Evolutionary conservation across 106 monocot species (phyloP).

Genomic region (Dioscorea alata): DNA sequence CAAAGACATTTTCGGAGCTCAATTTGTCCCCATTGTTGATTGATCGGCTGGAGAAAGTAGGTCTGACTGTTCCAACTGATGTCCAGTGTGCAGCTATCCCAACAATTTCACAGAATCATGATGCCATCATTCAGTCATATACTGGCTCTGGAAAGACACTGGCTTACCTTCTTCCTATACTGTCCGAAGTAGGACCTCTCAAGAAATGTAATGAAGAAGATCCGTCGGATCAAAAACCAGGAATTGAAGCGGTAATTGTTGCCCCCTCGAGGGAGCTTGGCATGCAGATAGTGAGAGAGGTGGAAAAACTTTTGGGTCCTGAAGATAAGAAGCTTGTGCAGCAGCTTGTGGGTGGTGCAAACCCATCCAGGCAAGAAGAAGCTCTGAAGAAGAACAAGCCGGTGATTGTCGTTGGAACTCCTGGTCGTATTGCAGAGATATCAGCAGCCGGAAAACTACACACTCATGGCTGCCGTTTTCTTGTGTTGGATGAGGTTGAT

Average conservation of each 20-base stretch:
- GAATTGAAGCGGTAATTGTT: conserved; percentile 84
- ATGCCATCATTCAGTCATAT: conserved; percentile 91
- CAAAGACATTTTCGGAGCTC: conserved; percentile 76
- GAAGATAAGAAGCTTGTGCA: conserved; percentile 62
- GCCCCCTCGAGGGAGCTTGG: conserved; percentile 94
- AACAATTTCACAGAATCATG: conserved; percentile 60
- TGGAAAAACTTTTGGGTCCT: conserved; percentile 73
- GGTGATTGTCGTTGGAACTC: conserved; percentile 79
- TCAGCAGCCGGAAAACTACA: conserved; percentile 93
- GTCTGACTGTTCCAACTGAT: conserved; percentile 73
- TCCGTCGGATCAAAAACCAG: conserved; percentile 28
- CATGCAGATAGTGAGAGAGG: conserved; percentile 95
- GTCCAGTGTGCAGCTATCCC: conserved; percentile 89
- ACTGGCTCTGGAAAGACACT: conserved; percentile 99
- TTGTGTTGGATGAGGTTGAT: conserved; percentile 93
- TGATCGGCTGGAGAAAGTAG: conserved; percentile 46
- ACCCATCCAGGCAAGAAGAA: conserved; percentile 91
- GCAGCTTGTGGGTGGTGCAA: conserved; percentile 98
- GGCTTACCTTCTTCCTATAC: conserved; percentile 94
- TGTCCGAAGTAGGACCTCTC: conserved; percentile 70
- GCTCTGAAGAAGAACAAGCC: conserved; percentile 95
- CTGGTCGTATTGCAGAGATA: conserved; percentile 93
- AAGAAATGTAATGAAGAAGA: conserved; percentile 28
- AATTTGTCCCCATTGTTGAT: conserved; percentile 60
- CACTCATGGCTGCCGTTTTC: conserved; percentile 72